Evolutionary conservation across 352 stramenopile genomes (phyloP).

Genomic region (Poterioochromonas sp.): DNA sequence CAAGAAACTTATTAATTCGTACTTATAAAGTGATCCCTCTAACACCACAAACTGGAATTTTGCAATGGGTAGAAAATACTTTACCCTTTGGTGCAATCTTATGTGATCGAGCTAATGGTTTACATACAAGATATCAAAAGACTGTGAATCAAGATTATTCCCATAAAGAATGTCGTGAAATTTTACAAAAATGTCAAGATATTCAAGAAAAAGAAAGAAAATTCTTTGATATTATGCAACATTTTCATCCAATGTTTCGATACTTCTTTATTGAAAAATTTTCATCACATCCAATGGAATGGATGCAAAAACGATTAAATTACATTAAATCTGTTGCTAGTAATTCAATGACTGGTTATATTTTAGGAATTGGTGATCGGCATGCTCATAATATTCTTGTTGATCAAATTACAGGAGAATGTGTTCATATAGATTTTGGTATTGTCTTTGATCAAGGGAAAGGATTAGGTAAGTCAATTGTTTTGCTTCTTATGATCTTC

Average conservation of each 20-base stretch:
- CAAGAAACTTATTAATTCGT: constrained; percentile 61
- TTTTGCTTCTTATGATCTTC: constrained; percentile 67
- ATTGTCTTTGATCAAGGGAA: constrained; percentile 98
- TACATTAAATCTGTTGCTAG: constrained; percentile 93
- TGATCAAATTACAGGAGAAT: constrained; percentile 86
- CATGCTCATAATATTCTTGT: constrained; percentile 60
- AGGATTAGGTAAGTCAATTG: too few species aligned
- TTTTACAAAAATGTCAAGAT: constrained; percentile 58
- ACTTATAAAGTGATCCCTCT: constrained; percentile 91
- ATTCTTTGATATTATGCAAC: constrained; percentile 77
- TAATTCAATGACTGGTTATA: constrained; percentile 89
- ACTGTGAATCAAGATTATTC: constrained; percentile 73
- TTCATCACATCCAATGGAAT: constrained; percentile 74
- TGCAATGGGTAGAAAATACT: constrained; percentile 97
- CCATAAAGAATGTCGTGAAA: constrained; percentile 51
- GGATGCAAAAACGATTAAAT: constrained; percentile 76
- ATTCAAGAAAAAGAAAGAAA: constrained; percentile 57
- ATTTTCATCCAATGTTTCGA: constrained; percentile 92
- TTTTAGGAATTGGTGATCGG: constrained; percentile 91
- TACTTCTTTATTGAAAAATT: constrained; percentile 96
- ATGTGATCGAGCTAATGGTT: constrained; percentile 57
- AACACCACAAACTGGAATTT: constrained; percentile 78
- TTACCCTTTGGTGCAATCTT: constrained; percentile 84
- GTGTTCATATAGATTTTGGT: constrained; percentile 99
- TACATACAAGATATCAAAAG: constrained; percentile 86